phyloP scores from a whole-genome alignment of 1,284 basidiomycete species.

The Tilletiopsis washingtonensis region DNA sequence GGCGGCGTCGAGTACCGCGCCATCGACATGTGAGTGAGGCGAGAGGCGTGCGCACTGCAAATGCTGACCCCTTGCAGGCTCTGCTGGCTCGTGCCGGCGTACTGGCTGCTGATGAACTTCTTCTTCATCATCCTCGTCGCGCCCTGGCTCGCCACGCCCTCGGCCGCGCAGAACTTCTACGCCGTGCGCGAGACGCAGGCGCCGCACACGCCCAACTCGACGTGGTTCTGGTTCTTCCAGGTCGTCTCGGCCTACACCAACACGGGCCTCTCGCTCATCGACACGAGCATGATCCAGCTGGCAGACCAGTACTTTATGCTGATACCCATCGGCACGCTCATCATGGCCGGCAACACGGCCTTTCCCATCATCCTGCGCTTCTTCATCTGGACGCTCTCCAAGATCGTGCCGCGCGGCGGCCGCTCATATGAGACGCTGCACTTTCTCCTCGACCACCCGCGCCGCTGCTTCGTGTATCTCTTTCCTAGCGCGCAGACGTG shows the following conservation, averaged over 20 bases:
- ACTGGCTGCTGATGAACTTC: conserved; percentile 18
- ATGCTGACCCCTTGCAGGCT: no score
- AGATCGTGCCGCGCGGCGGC: conserved; percentile 58
- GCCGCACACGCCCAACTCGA: conserved; percentile 45
- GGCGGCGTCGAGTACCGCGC: conserved; percentile 93
- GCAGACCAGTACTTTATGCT: conserved; percentile 76
- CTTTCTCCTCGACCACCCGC: conserved; percentile 92
- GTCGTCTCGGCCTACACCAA: conserved; percentile 82
- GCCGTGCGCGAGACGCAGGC: conserved; percentile 32
- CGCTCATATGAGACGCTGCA: conserved; percentile 69
- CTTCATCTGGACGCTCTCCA: conserved; percentile 61
- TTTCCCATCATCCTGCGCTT: conserved; percentile 50
- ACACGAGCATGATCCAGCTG: conserved; percentile 75
- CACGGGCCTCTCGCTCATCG: conserved; percentile 77
- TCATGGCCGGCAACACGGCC: conserved; percentile 83
- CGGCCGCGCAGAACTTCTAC: conserved; percentile 27
- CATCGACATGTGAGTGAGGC: conserved; percentile 63
- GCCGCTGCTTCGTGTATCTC: conserved; percentile 83
- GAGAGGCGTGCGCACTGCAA: no score
- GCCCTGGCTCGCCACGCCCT: conserved; percentile 35
- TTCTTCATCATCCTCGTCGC: conserved; percentile 30
- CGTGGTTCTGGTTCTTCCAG: conserved; percentile 77
- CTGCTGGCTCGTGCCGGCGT: conserved; percentile 49
- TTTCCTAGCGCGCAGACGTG: conserved; percentile 88
- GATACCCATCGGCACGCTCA: conserved; percentile 56